A percentile compares a stretch with the other conserved stretches of the same genome.
Conservation (phyloP, 108 stramenopile genomes). For the Nitzschia sp. region DNA sequence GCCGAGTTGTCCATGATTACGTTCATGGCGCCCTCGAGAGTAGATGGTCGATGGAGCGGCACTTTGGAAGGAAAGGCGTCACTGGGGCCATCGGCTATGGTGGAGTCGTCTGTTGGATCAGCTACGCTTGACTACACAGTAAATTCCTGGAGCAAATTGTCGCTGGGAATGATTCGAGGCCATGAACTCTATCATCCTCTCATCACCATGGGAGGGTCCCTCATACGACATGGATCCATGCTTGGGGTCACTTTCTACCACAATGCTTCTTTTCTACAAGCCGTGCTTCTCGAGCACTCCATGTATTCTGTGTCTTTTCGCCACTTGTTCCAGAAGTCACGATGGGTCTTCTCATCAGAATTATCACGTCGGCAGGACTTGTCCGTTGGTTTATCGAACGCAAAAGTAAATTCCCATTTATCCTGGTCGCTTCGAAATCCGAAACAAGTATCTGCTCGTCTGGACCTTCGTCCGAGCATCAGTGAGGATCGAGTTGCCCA, state of each 20-base stretch:
- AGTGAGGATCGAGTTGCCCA: constrained; percentile 19
- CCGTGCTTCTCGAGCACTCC: constrained; percentile 23
- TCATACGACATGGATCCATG: constrained; percentile 11
- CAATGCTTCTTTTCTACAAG: constrained; percentile 18
- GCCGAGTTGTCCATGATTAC: constrained; percentile 26
- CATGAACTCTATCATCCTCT: constrained; percentile 25
- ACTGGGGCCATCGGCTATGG: background rate
- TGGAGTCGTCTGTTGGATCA: constrained; percentile 25
- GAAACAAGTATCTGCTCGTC: constrained; percentile 2
- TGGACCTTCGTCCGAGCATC: constrained; percentile 23
- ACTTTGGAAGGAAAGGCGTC: constrained; percentile 26
- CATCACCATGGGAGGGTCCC: constrained; percentile 23
- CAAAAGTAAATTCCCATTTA: constrained; percentile 20
- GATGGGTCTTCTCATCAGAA: constrained; percentile 25
- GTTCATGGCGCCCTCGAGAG: constrained; percentile 35
- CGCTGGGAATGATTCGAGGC: constrained; percentile 39
- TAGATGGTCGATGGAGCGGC: constrained; percentile 32
- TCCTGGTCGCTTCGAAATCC: constrained; percentile 26
- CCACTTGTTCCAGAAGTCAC: constrained; percentile 19
- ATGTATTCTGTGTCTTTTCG: constrained; percentile 28
- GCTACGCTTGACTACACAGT: constrained; percentile 31
- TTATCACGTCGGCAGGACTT: constrained; percentile 29
- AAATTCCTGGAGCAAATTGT: constrained; percentile 10
- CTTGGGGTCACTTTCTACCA: constrained; percentile 33
- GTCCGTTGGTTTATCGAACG: constrained; percentile 18